Evolutionary conservation across 345 rosid species (phyloP).

Genomic region (Bruguiera gymnorhiza): DNA sequence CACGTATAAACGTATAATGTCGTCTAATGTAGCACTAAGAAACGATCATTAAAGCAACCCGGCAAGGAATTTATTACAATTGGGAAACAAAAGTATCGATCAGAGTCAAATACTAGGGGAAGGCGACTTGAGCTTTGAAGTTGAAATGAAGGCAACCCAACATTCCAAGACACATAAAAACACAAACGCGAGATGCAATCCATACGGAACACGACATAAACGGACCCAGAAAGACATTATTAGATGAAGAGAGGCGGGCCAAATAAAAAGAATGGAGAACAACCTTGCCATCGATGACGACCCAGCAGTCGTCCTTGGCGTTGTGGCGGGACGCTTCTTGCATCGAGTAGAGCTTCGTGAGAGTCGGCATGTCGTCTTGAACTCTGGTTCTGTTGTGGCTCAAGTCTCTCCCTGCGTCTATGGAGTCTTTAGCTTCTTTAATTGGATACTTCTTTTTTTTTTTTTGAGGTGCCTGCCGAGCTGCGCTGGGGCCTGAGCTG

Average conservation of each 20-base stretch:
- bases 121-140: too few species aligned
- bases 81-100: too few species aligned
- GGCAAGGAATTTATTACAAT: too few species aligned
- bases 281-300: slow-evolving; percentile 88
- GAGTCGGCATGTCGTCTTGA: slow-evolving; percentile 55
- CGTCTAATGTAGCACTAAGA: too few species aligned
- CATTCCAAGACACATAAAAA: background rate
- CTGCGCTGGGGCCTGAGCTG: background rate
- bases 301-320: slow-evolving; percentile 84
- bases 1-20: background rate
- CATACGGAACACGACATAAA: background rate
- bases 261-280: background rate
- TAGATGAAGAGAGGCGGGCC: too few species aligned
- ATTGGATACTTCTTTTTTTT: too few species aligned
- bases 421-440: background rate
- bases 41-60: too few species aligned
- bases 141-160: too few species aligned
- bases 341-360: slow-evolving; percentile 61
- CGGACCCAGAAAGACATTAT: background rate
- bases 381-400: too few species aligned
- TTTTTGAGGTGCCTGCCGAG: background rate
- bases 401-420: background rate
- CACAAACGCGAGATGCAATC: background rate
- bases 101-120: too few species aligned
- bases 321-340: slow-evolving; percentile 72